Evolutionary conservation across 2,329 filamentous ascomycete species (phyloP), one percentile per base, ranked within the genome.

Genomic region (Pseudocercospora musae): DNA sequence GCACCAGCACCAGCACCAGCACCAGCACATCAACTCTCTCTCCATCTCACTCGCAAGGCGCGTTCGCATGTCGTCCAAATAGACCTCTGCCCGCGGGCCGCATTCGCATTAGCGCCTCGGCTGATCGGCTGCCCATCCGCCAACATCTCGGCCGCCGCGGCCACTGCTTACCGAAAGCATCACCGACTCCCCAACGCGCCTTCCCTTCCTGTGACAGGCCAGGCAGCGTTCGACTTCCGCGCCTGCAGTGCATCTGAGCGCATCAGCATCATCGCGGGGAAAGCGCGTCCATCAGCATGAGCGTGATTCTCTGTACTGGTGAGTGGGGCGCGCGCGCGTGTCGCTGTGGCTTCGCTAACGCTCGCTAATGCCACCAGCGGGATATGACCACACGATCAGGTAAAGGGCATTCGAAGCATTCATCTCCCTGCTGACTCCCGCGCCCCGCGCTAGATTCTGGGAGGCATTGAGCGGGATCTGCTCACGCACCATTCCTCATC

Each of bases 401-500:
- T 89, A 80, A 37, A 5, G 13, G n/a, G 33, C 33, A 37, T 11
- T 37, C n/a, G 33, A 3, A 37, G 33, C 13, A n/a, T 37, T n/a
- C 4, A 37, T n/a, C n/a, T n/a, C n/a, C n/a, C n/a, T n/a, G n/a
- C n/a, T n/a, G n/a, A n/a, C n/a, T n/a, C n/a, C n/a, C n/a, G n/a
- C n/a, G n/a, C n/a, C n/a, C n/a, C n/a, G n/a, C n/a, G n/a, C n/a
- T n/a, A 96, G 92, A 68, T 99, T 99, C 81, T 99, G 95, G 95
- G 95, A 99, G 79, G 95, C 95, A 1, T 85, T 99, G 60, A 97
- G 93, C 10, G 95, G 95, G 58, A 98, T 99, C 72, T 99, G 95
- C 80, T 97, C 92, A 46, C 91, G 95, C 68, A 99, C 95, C 21
- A 98, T 99, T 70, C 95, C 97, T 71, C 94, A 99, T 74, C 92